A percentile compares a stretch with the other conserved stretches of the same genome.
Conservation (phyloP, 2,329 filamentous ascomycete genomes). For the Cryphonectria radicalis region DNA sequence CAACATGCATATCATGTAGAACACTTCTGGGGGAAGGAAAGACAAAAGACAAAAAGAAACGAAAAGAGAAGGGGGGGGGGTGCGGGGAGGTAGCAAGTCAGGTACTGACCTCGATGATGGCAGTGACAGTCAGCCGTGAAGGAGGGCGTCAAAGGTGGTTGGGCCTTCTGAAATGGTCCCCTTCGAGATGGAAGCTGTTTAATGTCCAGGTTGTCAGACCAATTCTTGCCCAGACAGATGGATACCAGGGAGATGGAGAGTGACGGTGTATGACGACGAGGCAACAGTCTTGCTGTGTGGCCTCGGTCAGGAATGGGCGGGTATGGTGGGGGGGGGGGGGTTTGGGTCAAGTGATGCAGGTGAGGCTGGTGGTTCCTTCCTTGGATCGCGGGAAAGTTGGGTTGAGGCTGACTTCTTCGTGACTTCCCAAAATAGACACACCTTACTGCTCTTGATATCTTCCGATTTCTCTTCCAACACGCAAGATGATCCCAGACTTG, state of each 20-base stretch:
- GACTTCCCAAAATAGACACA: constrained; percentile 20
- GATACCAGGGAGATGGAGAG: neutral
- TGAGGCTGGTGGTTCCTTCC: constrained; percentile 24
- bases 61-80: neutral
- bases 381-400: constrained; percentile 3
- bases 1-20: neutral
- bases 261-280: neutral
- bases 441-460: neutral
- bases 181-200: constrained; percentile 12
- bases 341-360: constrained; percentile 7
- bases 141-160: constrained; percentile 15
- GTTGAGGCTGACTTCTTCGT: constrained; percentile 17
- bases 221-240: neutral
- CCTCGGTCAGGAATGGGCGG: constrained; percentile 16
- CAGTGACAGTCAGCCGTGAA: neutral
- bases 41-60: neutral
- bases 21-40: neutral
- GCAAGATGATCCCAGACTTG: neutral
- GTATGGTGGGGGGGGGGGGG: neutral
- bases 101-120: constrained; percentile 26
- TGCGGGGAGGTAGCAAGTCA: neutral
- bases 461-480: neutral
- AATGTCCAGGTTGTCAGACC: neutral
- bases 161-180: constrained; percentile 18
- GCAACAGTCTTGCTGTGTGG: constrained; percentile 8